Base-by-base conservation (phyloP, 441 rosid genomes). In the Erodium trifolium region DNA sequence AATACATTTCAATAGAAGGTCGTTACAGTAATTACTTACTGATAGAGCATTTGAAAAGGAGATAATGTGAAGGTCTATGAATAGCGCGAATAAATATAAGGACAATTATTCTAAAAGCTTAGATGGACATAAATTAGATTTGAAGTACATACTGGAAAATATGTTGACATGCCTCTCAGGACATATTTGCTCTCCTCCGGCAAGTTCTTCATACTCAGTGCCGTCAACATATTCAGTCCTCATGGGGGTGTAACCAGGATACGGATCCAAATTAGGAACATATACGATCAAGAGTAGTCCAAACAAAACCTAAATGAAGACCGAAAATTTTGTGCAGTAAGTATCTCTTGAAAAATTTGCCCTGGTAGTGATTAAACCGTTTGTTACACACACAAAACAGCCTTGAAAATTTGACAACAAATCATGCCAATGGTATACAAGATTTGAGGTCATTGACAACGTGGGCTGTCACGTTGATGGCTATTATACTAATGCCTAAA, bases 231-330 rank as follows among this genome's bases (percentile, higher is more conserved):
- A 74, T 74, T 87, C 91, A 70, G 73, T 67, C 31, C 71, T 68
- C 78, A 85, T n/a, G 34, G 88, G 86, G 63, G 85, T 82, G 80
- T 94, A 92, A 73, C 97, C 96, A 80, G 92, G 89, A 70, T 86
- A 84, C 71, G 96, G 91, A 75, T 87, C 98, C 97, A 90, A 77
- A 78, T 84, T 75, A 70, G 98, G 99, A 72, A 90, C 74, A 78
- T 90, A 77, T 63, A 87, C 84, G 74, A 90, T 80, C 77, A 92
- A 74, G 75, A 94, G 96, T 43, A 84, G 65, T 75, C 97, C 97
- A 84, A 88, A 86, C 75, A 93, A 77, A 79, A 77, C 97, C 99
- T 94, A 80, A 62, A 79, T 10, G 47, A 77, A 37, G 71, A 60
- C 59, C 68, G 18, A 3, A 16, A 14, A 14, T 55, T 17, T 17